phyloP scores from a whole-genome alignment of 768 basidiomycete species.

The Hortiboletus flavorubellus region DNA sequence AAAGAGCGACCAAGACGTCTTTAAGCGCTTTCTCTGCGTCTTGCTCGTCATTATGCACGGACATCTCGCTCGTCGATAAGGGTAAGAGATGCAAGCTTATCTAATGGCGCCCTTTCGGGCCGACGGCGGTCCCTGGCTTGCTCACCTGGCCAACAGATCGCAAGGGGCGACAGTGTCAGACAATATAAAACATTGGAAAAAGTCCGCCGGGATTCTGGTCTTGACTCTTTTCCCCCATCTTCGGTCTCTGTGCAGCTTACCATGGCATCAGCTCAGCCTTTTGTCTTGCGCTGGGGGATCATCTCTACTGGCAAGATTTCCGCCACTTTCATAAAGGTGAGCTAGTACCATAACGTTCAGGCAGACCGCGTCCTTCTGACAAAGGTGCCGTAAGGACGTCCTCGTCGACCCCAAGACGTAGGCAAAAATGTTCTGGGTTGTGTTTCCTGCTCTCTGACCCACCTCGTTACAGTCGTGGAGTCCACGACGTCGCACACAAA shows the following conservation, averaged over 20 bases:
- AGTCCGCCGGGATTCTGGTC: neutral
- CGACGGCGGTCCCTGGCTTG: neutral
- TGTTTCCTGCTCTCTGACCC: neutral
- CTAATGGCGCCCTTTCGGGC: slow-evolving; percentile 6
- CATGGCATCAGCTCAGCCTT: slow-evolving; percentile 31
- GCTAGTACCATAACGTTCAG: neutral
- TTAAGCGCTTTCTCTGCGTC: slow-evolving; percentile 25
- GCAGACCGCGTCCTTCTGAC: neutral
- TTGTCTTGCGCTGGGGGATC: slow-evolving; percentile 76
- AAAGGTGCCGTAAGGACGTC: slow-evolving; percentile 52
- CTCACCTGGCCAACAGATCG: slow-evolving; percentile 6
- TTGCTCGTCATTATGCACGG: neutral
- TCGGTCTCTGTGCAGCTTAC: neutral
- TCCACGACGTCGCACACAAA: slow-evolving; percentile 64
- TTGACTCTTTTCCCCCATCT: neutral
- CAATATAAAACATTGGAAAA: slow-evolving; percentile 5
- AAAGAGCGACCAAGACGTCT: slow-evolving; percentile 42
- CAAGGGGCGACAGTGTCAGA: neutral
- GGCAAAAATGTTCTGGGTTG: slow-evolving; percentile 22
- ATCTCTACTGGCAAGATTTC: slow-evolving; percentile 82
- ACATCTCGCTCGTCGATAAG: neutral
- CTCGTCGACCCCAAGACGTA: slow-evolving; percentile 73
- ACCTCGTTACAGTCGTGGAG: slow-evolving; percentile 49
- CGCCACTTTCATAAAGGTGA: slow-evolving; percentile 61
- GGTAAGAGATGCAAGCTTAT: slow-evolving; percentile 6